A percentile compares a stretch with the other conserved stretches of the same genome.
Conservation (phyloP, 345 rosid species). For the Lepidium aucheri region DNA sequence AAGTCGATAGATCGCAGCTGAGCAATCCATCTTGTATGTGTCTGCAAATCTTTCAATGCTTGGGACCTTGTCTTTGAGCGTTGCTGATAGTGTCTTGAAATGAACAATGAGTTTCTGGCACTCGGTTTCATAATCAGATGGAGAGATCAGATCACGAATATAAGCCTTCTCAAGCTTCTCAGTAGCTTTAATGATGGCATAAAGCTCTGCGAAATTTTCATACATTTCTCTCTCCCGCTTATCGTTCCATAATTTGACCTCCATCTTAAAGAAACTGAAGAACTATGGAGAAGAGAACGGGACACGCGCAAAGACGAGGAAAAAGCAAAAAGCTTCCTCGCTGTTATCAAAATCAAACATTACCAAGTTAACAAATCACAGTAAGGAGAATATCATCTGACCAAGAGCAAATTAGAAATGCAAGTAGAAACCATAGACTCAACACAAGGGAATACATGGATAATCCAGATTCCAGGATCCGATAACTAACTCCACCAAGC, state of each 20-base stretch:
- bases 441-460: not conserved
- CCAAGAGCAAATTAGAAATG: not conserved
- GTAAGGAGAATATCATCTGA: not conserved
- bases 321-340: conserved; percentile 27
- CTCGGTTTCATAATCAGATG: conserved; percentile 73
- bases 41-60: conserved; percentile 87
- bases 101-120: conserved; percentile 92
- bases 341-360: conserved; percentile 21
- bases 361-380: not conserved
- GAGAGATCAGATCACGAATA: conserved; percentile 65
- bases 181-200: conserved; percentile 87
- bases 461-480: not conserved
- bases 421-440: not conserved
- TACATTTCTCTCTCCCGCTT: conserved; percentile 98
- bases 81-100: conserved; percentile 73
- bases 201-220: conserved; percentile 92
- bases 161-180: conserved; percentile 97
- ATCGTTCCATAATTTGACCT: conserved; percentile 92
- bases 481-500: not conserved
- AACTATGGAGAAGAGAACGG: conserved; percentile 89
- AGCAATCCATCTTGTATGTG: conserved; percentile 93
- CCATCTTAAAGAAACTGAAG: conserved; percentile 40
- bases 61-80: conserved; percentile 71
- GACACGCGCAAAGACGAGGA: conserved; percentile 77
- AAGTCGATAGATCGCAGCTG: conserved; percentile 79